Evolutionary conservation across 257 asterid species (phyloP), one percentile per base, ranked within the genome.

Genomic region (Solanum chaucha): DNA sequence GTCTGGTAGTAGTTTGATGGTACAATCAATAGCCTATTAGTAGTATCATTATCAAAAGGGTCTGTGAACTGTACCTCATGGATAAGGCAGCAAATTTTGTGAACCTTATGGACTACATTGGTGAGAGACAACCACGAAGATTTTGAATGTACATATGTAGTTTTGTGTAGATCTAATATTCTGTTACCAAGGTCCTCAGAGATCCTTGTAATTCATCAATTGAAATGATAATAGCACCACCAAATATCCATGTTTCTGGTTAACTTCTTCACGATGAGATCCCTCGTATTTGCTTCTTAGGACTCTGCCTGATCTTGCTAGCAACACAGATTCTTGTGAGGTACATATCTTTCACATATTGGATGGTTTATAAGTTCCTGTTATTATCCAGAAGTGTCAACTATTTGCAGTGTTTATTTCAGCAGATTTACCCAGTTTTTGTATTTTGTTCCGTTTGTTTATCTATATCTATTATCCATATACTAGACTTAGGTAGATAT

Each of bases 51-150:
- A 19, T 81, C 41, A 46, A 81, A 48, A 46, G 84, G 58, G 68
- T 28, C 3, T 44, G 85, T 48, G 85, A 80, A 48, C 5, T 65
- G 20, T 74, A 80, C 82, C 85, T 46, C 61, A 17, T 46, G 87
- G 81, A 46, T 72, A 34, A 32, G 88, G 74, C 89, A 55, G 61
- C 87, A 78, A 86, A 84, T 87, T 87, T 87, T 87, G 88, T 86
- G 17, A 86, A 61, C 72, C 77, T 24, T 32, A 22, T 86, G 73
- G 71, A 77, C 51, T 46, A 19, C 85, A 9, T 81, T 87, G 36
- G 24, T 51, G 86, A 51, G 75, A 80, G 82, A 73, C 30, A 20
- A 82, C 65, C 48, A 51, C 32, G 2, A 86, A 81, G 85, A 44
- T 89, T 61, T 77, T 34, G 55, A 13, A 32, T 87, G 89, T 87